phyloP scores from a whole-genome alignment of 305 asterid genomes.

The Fraxinus xanthoxyloides region DNA sequence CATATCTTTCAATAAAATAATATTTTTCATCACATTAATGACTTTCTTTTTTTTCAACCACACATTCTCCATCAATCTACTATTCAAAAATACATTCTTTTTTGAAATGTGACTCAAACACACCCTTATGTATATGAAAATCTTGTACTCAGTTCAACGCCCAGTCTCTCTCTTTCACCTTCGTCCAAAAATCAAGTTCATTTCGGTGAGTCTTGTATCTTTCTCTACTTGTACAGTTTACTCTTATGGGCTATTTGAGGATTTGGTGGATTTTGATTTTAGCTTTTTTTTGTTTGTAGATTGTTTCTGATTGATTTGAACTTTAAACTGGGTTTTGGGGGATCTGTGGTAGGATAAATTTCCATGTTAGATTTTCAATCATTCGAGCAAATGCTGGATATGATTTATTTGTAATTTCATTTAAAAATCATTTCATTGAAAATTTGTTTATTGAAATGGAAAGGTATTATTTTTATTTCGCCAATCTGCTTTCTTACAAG shows the following conservation, averaged over 20 bases:
- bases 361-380: neutral
- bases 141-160: conserved; percentile 4
- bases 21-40: too few relatives aligned
- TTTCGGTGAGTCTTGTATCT: conserved; percentile 24
- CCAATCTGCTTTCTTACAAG: neutral
- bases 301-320: conserved; percentile 17
- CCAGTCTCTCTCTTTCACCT: conserved; percentile 19
- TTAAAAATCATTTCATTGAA: too few relatives aligned
- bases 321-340: neutral
- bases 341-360: neutral
- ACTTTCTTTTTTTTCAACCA: too few relatives aligned
- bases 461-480: too few relatives aligned
- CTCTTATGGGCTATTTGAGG: neutral
- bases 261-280: neutral
- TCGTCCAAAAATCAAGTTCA: conserved; percentile 10
- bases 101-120: too few relatives aligned
- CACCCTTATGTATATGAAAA: too few relatives aligned
- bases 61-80: too few relatives aligned
- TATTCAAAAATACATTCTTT: too few relatives aligned
- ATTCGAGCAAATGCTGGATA: neutral
- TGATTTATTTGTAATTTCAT: neutral
- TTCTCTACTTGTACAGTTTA: neutral
- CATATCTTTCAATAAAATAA: too few relatives aligned
- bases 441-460: too few relatives aligned
- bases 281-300: neutral